Evolutionary conservation across 306 rosid species (phyloP), one percentile per base, ranked within the genome.

Genomic region (Rubus idaeus): DNA sequence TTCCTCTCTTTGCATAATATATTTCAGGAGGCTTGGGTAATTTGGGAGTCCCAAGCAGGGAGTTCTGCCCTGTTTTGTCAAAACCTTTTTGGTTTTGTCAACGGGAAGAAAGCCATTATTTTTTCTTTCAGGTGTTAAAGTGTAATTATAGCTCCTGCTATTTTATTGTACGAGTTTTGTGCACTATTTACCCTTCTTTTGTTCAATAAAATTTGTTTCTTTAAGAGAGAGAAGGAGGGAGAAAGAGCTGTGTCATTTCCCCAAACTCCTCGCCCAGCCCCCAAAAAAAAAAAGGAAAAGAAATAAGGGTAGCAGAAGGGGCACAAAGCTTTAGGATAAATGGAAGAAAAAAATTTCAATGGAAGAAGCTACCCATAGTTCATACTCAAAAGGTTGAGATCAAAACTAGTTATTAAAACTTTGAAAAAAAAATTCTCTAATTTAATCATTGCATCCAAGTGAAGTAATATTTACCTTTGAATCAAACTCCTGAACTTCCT

Each of bases 401-500:
- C 26, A 72, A 7, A 50, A 58, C 52, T 44, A 21, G 41, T 60
- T 60, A 11, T 30, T n/a, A 18, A 76, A 44, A 55, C 53, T 46
- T 10, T 23, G 1, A 68, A 66, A 63, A 64, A 26, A 44, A 70
- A 7, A n/a, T n/a, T 42, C 68, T 73, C 3, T 46, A 71, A 47
- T 42, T 51, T 16, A 51, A 42, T 72, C 77, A 11, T 39, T 39
- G 44, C 70, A 39, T 40, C 63, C 26, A 68, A 63, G 78, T 63
- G 75, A 75, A 79, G 74, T 71, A 18, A 75, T 21, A 47, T 51
- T 58, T 87, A 94, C 98, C 98, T 94, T 94, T 35, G 98, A 94
- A 80, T 94, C 98, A 70, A 94, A 94, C 86, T 94, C 98, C 87
- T 86, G 94, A 82, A 94, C 97, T 56, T 88, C 95, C 78, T 90